These are phyloP conservation scores for Orbilia blumenaviensis DNA, from an alignment of 2,329 filamentous ascomycete species.

Conservation along the genomic window DNA sequence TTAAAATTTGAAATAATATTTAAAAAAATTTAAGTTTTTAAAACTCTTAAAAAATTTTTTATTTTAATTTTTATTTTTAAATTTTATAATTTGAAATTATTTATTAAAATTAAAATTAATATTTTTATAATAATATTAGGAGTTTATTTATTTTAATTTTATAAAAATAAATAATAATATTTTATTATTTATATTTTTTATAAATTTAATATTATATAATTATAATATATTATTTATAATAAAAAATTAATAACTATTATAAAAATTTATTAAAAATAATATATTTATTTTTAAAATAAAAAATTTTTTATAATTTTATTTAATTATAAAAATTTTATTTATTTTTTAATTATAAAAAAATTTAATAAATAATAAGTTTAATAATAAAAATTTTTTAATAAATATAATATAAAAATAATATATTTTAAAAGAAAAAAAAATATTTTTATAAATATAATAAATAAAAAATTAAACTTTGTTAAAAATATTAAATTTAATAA, in stretches of 20 bases:
- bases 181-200: background rate
- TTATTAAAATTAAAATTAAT: background rate
- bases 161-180: background rate
- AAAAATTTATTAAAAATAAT: background rate
- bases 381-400: background rate
- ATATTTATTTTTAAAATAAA: background rate
- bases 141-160: background rate
- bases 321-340: background rate
- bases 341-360: background rate
- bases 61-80: slow-evolving; percentile 15
- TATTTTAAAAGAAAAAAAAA: background rate
- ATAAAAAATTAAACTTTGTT: background rate
- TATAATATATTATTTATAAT: background rate
- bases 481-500: background rate
- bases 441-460: background rate
- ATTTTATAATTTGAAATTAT: slow-evolving; percentile 25
- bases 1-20: background rate
- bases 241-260: no score
- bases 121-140: background rate
- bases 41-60: slow-evolving; percentile 25
- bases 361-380: background rate
- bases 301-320: background rate
- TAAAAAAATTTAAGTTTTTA: background rate
- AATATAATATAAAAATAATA: slow-evolving; percentile 1
- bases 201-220: background rate